Percentiles rank a stretch among this genome's conserved stretches.
phyloP scores from a whole-genome alignment of 2,329 filamentous ascomycete genomes.

The Aspergillus cejpii region DNA sequence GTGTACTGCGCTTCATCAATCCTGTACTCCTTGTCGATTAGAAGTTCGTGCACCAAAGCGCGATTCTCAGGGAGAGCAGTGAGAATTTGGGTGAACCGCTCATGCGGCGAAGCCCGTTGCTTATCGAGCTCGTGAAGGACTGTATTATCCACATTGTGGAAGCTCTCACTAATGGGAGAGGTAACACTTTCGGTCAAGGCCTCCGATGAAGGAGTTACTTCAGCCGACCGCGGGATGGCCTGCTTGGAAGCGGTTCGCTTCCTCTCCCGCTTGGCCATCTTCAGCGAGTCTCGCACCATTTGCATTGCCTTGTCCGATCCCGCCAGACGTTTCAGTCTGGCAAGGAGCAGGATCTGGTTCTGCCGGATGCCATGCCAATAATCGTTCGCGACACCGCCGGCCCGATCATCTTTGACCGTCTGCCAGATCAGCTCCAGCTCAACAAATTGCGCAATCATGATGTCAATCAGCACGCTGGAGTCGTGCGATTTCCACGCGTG shows the following conservation, averaged over 20 bases:
- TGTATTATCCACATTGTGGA: slow-evolving; percentile 32
- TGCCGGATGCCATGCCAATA: slow-evolving; percentile 60
- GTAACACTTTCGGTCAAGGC: slow-evolving; percentile 33
- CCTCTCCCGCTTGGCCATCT: slow-evolving; percentile 51
- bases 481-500: slow-evolving; percentile 61
- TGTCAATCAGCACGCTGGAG: slow-evolving; percentile 56
- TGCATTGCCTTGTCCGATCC: slow-evolving; percentile 55
- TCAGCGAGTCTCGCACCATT: slow-evolving; percentile 55
- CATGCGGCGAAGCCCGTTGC: slow-evolving; percentile 33
- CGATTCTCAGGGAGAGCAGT: slow-evolving; percentile 57
- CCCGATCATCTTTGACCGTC: slow-evolving; percentile 57
- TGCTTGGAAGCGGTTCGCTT: slow-evolving; percentile 49
- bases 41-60: slow-evolving; percentile 56
- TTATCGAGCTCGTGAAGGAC: slow-evolving; percentile 33
- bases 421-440: slow-evolving; percentile 62
- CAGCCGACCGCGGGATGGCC: slow-evolving; percentile 52
- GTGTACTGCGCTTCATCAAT: slow-evolving; percentile 48
- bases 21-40: slow-evolving; percentile 58
- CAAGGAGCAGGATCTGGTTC: slow-evolving; percentile 58
- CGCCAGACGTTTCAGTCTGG: slow-evolving; percentile 55
- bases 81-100: slow-evolving; percentile 48
- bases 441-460: slow-evolving; percentile 61
- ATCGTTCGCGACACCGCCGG: slow-evolving; percentile 56
- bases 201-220: slow-evolving; percentile 31
- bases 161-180: slow-evolving; percentile 38